Percentiles rank a stretch among this genome's conserved stretches.
Conservation (phyloP, 805 yeast genomes). For the Wickerhamiella alocasiicola region DNA sequence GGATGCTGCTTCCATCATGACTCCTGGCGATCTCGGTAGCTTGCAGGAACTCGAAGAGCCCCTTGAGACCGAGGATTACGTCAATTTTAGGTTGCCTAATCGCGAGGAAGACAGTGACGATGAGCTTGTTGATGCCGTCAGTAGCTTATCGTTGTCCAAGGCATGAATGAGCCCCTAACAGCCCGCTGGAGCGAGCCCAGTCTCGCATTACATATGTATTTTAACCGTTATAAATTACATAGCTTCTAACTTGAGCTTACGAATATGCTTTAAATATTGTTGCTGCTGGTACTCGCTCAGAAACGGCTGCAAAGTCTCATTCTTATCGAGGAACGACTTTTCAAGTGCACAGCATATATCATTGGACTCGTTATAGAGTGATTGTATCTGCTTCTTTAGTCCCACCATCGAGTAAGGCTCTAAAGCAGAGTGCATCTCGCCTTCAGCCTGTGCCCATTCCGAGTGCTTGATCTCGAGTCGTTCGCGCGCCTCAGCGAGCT, state of each 20-base stretch:
- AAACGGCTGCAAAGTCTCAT: constrained; percentile 27
- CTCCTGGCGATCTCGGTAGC: constrained; percentile 97
- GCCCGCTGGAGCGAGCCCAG: too few relatives aligned
- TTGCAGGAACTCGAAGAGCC: constrained; percentile 77
- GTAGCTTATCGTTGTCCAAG: constrained; percentile 1
- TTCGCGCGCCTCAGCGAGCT: constrained; percentile 23
- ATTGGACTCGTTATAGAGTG: constrained; percentile 27
- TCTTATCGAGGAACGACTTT: constrained; percentile 12
- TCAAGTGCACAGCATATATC: constrained; percentile 13
- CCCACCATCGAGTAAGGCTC: constrained; percentile 31
- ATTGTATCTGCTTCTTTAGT: constrained; percentile 25
- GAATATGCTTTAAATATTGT: constrained; percentile 23
- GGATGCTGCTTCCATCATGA: constrained; percentile 63
- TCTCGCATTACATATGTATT: too few relatives aligned
- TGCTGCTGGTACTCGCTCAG: constrained; percentile 32
- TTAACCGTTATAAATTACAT: too few relatives aligned
- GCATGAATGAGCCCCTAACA: too few relatives aligned
- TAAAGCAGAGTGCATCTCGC: constrained; percentile 27
- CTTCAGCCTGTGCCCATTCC: constrained; percentile 13
- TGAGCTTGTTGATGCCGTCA: constrained; percentile 1
- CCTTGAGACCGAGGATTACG: constrained; percentile 61
- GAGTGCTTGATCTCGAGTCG: neutral
- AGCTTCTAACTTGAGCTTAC: constrained; percentile 4
- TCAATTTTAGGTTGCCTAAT: constrained; percentile 32
- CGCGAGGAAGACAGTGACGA: constrained; percentile 27